These are phyloP conservation scores for Exophiala sideris DNA, from an alignment of 2,329 filamentous ascomycete genomes.

Conservation along the genomic window DNA sequence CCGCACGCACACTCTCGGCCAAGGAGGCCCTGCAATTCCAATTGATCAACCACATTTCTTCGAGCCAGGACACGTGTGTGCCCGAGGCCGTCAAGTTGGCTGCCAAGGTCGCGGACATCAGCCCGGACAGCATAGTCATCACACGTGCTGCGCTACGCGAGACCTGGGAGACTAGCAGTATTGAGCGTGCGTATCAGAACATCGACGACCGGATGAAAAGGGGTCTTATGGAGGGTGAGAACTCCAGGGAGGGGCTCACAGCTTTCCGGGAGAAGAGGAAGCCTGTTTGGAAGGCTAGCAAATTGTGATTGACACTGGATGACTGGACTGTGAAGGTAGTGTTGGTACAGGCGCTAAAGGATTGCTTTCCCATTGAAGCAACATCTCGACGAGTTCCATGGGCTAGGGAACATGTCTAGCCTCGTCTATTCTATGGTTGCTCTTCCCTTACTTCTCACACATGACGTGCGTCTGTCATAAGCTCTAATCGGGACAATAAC, in stretches of 20 bases:
- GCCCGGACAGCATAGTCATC: constrained; percentile 74
- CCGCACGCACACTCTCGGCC: constrained; percentile 59
- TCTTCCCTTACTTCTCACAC: background rate
- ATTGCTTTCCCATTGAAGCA: too few species aligned
- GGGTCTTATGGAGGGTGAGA: constrained; percentile 46
- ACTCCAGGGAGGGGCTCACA: constrained; percentile 69
- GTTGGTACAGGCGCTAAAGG: too few species aligned
- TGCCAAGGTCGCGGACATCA: constrained; percentile 59
- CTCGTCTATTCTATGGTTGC: too few species aligned
- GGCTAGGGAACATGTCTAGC: too few species aligned
- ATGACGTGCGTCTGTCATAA: background rate
- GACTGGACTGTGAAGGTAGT: too few species aligned
- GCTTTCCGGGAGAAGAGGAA: constrained; percentile 75
- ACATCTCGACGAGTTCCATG: too few species aligned
- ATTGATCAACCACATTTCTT: constrained; percentile 51
- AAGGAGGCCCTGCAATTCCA: constrained; percentile 63
- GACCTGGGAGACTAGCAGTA: constrained; percentile 68
- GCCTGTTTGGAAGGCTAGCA: constrained; percentile 60
- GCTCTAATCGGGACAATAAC: too few species aligned
- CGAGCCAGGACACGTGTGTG: constrained; percentile 27
- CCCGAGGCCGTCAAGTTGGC: constrained; percentile 47
- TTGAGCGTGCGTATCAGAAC: constrained; percentile 59
- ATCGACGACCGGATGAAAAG: constrained; percentile 22
- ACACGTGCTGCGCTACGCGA: constrained; percentile 66
- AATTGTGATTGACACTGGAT: constrained; percentile 35